Evolutionary conservation across 2,329 filamentous ascomycete genomes (phyloP).

Genomic region (Fusarium mangiferae): DNA sequence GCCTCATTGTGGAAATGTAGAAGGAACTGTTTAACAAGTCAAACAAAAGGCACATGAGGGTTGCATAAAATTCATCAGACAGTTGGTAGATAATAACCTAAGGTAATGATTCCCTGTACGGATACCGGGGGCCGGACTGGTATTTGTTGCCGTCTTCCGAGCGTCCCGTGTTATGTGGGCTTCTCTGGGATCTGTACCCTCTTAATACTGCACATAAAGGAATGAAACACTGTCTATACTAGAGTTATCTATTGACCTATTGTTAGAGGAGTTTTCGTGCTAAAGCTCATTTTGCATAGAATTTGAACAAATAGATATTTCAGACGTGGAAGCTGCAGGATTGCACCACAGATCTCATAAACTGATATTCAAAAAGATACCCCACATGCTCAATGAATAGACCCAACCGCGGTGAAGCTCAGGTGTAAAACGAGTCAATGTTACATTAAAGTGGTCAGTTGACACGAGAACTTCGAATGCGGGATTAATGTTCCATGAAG

Average conservation of each 20-base stretch:
- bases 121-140: neutral
- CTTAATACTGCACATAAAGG: neutral
- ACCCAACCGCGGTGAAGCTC: neutral
- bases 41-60: neutral
- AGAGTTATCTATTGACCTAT: neutral
- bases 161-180: neutral
- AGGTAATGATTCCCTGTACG: neutral
- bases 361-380: neutral
- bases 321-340: neutral
- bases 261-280: rapidly evolving
- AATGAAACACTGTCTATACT: neutral
- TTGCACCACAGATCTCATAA: neutral
- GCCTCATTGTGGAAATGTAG: neutral
- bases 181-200: neutral
- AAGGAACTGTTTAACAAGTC: neutral
- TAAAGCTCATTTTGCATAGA: neutral
- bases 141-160: neutral
- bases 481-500: neutral
- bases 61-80: too few species aligned
- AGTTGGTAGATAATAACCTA: neutral
- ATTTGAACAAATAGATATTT: neutral
- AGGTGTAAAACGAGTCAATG: neutral
- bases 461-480: neutral
- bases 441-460: neutral
- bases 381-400: neutral